Conservation (phyloP, 1,284 basidiomycete genomes). For the Leccinum fallax region DNA sequence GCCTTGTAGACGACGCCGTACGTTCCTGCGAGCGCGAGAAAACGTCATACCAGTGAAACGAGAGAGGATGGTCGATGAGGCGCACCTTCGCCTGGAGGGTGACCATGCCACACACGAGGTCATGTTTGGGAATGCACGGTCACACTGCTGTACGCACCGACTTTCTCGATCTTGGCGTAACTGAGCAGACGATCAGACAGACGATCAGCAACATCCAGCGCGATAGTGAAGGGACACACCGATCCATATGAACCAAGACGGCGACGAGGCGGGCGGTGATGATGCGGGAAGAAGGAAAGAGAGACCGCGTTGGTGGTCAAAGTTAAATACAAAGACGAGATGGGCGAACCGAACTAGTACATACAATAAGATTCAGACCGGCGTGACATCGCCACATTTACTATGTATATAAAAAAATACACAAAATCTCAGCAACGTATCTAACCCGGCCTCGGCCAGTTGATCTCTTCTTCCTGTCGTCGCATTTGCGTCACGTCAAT, state of each 20-base stretch:
- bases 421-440: constrained; percentile 1
- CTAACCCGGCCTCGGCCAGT: constrained; percentile 63
- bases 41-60: constrained; percentile 14
- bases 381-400: constrained; percentile 12
- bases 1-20: constrained; percentile 99
- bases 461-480: constrained; percentile 53
- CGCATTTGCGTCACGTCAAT: constrained; percentile 63
- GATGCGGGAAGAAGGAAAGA: constrained; percentile 1
- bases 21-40: constrained; percentile 66
- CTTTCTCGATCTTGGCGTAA: constrained; percentile 73
- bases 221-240: constrained; percentile 23
- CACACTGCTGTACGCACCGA: constrained; percentile 54
- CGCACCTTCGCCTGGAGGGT: constrained; percentile 57
- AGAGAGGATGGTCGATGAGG: background rate
- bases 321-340: constrained; percentile 22
- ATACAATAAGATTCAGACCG: constrained; percentile 2
- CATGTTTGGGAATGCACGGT: background rate
- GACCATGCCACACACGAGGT: constrained; percentile 20
- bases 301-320: background rate
- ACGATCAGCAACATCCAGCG: constrained; percentile 20
- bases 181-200: constrained; percentile 35
- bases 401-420: background rate
- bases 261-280: constrained; percentile 3
- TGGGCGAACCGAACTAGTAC: constrained; percentile 15
- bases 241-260: constrained; percentile 29